Conservation (phyloP, 2,329 filamentous ascomycete species). For the Massarina eburnea region DNA sequence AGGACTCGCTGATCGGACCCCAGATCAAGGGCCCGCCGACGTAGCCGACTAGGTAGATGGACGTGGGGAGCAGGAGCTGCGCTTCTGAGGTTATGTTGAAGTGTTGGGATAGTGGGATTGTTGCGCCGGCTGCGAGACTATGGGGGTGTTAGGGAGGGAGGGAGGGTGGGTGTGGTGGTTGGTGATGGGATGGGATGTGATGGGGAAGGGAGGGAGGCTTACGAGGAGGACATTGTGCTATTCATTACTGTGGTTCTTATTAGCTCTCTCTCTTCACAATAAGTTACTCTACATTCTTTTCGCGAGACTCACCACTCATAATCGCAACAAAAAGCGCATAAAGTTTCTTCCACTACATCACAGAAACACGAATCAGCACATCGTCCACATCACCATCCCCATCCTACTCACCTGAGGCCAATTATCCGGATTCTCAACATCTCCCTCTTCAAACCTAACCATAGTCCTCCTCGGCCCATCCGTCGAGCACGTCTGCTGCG, state of each 20-base stretch:
- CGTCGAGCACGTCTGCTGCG: neutral
- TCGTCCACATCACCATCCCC: neutral
- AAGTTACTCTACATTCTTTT: neutral
- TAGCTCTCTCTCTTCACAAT: neutral
- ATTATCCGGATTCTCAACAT: slow-evolving; percentile 47
- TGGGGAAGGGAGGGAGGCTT: neutral
- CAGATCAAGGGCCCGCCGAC: slow-evolving; percentile 48
- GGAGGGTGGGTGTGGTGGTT: neutral
- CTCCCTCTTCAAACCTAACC: slow-evolving; percentile 43
- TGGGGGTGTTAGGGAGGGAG: neutral
- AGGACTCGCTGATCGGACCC: slow-evolving; percentile 49
- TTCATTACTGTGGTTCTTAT: slow-evolving; percentile 52
- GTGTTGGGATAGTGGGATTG: slow-evolving; percentile 58
- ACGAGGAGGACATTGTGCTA: slow-evolving; percentile 65
- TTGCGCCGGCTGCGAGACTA: slow-evolving; percentile 62
- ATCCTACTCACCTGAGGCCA: slow-evolving; percentile 35
- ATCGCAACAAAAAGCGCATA: slow-evolving; percentile 59
- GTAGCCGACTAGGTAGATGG: slow-evolving; percentile 54
- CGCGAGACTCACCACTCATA: slow-evolving; percentile 50
- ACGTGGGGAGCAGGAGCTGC: slow-evolving; percentile 51
- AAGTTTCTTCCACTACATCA: slow-evolving; percentile 55
- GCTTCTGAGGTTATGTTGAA: slow-evolving; percentile 56
- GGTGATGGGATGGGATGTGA: neutral
- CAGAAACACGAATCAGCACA: neutral
- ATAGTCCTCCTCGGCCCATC: slow-evolving; percentile 21